phyloP scores from a whole-genome alignment of 2,329 filamentous ascomycete species.

The Hymenotorrendiella dingleyae region DNA sequence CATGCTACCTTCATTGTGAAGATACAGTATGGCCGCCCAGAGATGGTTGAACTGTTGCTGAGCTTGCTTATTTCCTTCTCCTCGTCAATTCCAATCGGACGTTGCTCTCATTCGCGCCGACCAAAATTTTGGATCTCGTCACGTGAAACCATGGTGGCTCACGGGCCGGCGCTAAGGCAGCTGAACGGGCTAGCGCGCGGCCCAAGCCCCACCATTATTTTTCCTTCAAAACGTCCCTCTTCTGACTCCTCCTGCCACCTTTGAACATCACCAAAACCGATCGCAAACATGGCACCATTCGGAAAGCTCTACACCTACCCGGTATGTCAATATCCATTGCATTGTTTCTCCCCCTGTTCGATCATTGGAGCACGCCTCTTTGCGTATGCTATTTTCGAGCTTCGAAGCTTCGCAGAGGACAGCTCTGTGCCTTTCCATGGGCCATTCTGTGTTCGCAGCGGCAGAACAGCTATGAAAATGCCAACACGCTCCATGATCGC shows the following conservation, averaged over 20 bases:
- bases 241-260: neutral
- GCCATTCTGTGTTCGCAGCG: too few species aligned
- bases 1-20: constrained; percentile 29
- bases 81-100: neutral
- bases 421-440: too few species aligned
- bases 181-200: neutral
- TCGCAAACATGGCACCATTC: constrained; percentile 72
- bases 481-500: too few species aligned
- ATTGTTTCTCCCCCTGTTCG: too few species aligned
- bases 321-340: constrained; percentile 43
- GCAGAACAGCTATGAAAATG: too few species aligned
- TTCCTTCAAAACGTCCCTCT: too few species aligned
- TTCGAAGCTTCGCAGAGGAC: too few species aligned
- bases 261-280: constrained; percentile 9
- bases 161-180: neutral
- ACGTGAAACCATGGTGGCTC: constrained; percentile 1
- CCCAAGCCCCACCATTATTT: neutral
- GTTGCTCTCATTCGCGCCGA: neutral
- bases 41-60: constrained; percentile 2
- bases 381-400: too few species aligned
- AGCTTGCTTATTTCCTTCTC: neutral
- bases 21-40: constrained; percentile 9
- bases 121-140: constrained; percentile 1
- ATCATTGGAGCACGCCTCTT: too few species aligned
- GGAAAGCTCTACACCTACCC: constrained; percentile 90